Percentiles rank a stretch among this genome's conserved stretches.
These are phyloP conservation scores for Rhizopus microsporus DNA, from an alignment of 371 early-diverging fungal genomes.

Conservation along the genomic window DNA sequence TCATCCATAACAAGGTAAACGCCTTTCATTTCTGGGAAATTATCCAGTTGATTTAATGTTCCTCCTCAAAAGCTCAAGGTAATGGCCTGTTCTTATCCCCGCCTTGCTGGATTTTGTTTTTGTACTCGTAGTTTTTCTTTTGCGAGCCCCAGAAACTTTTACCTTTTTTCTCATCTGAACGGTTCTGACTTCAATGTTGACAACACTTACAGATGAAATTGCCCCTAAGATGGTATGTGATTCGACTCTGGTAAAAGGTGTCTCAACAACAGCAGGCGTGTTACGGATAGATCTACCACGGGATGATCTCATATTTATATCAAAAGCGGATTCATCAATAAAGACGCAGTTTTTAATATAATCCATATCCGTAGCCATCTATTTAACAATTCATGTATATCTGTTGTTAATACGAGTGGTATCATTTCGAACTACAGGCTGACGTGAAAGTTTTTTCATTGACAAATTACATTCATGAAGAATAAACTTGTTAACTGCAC, in stretches of 20 bases:
- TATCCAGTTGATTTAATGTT: constrained; percentile 10
- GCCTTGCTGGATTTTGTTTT: background rate
- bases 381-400: background rate
- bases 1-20: too few species aligned
- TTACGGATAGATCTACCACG: constrained; percentile 10
- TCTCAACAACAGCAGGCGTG: constrained; percentile 14
- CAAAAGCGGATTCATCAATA: constrained; percentile 18
- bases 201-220: constrained; percentile 7
- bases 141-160: constrained; percentile 1
- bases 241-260: constrained; percentile 10
- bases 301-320: constrained; percentile 16
- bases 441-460: constrained; percentile 3
- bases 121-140: constrained; percentile 6
- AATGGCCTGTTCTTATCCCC: constrained; percentile 16
- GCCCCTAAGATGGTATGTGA: constrained; percentile 17
- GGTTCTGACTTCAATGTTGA: constrained; percentile 5
- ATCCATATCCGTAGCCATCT: constrained; percentile 21
- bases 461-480: constrained; percentile 14
- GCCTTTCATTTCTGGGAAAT: constrained; percentile 15
- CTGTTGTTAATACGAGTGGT: background rate
- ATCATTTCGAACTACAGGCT: constrained; percentile 7
- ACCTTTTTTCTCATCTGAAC: background rate
- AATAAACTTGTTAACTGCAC: constrained; percentile 8
- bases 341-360: constrained; percentile 16
- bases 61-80: constrained; percentile 4